Evolutionary conservation across 2,329 filamentous ascomycete species (phyloP).

Genomic region (Elsinoe perseae): DNA sequence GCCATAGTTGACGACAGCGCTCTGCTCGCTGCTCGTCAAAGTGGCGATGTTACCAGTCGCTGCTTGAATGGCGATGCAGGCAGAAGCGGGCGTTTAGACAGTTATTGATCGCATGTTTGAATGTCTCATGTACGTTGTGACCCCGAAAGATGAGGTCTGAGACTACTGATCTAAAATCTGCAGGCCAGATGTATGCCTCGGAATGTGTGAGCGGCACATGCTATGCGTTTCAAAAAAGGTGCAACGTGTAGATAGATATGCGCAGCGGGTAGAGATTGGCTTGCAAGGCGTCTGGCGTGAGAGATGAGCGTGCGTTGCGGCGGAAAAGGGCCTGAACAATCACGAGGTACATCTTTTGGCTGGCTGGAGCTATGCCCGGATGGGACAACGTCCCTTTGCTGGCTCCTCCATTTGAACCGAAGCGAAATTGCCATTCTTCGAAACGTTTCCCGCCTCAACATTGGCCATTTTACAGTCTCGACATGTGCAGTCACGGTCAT

Average conservation of each 20-base stretch:
- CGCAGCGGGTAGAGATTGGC: slow-evolving; percentile 3
- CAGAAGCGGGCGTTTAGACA: slow-evolving; percentile 1
- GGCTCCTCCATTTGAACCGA: neutral
- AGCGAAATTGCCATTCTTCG: neutral
- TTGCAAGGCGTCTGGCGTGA: neutral
- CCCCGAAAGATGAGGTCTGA: neutral
- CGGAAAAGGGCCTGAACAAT: slow-evolving; percentile 1
- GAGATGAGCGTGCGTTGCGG: neutral
- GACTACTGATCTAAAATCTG: neutral
- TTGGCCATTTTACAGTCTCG: neutral
- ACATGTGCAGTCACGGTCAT: slow-evolving; percentile 4
- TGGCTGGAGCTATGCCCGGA: neutral
- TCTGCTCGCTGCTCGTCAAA: neutral
- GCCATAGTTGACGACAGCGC: neutral
- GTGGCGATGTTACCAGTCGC: neutral
- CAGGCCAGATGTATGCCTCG: slow-evolving; percentile 3
- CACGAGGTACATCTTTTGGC: slow-evolving; percentile 5
- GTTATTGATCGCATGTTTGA: slow-evolving; percentile 4
- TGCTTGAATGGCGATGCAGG: neutral
- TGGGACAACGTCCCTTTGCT: neutral
- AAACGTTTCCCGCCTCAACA: slow-evolving; percentile 7
- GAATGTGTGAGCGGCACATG: slow-evolving; percentile 10
- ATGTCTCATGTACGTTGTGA: slow-evolving; percentile 8
- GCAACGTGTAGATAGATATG: slow-evolving; percentile 9
- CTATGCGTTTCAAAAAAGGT: slow-evolving; percentile 10